Evolutionary conservation across 345 rosid species (phyloP).

Genomic region (Ricinus communis): DNA sequence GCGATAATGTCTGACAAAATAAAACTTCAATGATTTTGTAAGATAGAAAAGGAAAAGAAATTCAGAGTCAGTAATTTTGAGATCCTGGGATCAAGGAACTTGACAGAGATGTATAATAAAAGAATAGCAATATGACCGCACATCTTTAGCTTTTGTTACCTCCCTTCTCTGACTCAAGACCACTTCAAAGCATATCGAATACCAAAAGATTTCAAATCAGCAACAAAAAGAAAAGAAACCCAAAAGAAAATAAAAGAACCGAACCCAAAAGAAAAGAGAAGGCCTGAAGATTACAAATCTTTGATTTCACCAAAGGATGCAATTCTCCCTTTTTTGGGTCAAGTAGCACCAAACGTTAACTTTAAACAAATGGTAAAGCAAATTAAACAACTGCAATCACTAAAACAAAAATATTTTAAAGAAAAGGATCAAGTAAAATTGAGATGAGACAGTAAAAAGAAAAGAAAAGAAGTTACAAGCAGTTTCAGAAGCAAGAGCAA

Average conservation of each 20-base stretch:
- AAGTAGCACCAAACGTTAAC: no score
- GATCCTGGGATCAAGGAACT: no score
- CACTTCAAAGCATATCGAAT: no score
- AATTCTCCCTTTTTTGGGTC: neutral
- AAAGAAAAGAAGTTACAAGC: constrained; percentile 67
- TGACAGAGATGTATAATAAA: no score
- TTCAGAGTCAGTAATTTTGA: no score
- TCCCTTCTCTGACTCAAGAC: no score
- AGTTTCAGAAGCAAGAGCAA: constrained; percentile 82
- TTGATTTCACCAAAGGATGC: neutral
- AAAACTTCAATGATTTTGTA: neutral
- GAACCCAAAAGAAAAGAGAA: no score
- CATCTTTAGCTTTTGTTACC: no score
- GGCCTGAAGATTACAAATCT: neutral
- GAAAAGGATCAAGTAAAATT: neutral
- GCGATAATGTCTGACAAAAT: neutral
- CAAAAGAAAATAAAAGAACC: no score
- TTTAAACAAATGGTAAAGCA: neutral
- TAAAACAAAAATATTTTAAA: neutral
- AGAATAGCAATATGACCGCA: no score
- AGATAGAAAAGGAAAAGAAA: no score
- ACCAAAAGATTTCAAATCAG: neutral
- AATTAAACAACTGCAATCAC: neutral
- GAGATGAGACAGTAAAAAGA: neutral
- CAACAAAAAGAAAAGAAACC: neutral